Percentiles rank a stretch among this genome's conserved stretches.
phyloP scores from a whole-genome alignment of 2,329 filamentous ascomycete genomes.

The Eutypa lata region DNA sequence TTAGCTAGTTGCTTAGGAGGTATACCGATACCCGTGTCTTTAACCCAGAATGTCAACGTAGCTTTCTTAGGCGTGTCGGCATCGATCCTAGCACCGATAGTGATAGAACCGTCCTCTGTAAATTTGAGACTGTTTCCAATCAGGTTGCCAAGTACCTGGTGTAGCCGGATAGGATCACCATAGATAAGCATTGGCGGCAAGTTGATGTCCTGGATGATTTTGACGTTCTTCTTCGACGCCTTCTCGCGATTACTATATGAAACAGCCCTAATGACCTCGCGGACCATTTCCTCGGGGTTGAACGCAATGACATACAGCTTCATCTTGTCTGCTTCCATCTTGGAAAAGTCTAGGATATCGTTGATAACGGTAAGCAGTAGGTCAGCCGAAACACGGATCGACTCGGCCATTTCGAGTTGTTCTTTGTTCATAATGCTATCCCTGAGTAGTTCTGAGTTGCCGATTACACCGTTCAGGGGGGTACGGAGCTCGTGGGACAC shows the following conservation, averaged over 20 bases:
- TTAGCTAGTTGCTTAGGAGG: conserved; percentile 77
- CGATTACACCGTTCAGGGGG: conserved; percentile 83
- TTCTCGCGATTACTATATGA: conserved; percentile 65
- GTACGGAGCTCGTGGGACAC: conserved; percentile 80
- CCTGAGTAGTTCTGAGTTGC: conserved; percentile 78
- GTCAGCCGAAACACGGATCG: conserved; percentile 81
- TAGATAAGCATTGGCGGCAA: conserved; percentile 70
- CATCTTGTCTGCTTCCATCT: conserved; percentile 85
- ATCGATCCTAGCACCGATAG: conserved; percentile 73
- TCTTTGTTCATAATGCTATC: conserved; percentile 74
- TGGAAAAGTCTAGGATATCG: conserved; percentile 93
- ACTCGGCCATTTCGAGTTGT: conserved; percentile 82
- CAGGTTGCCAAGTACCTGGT: conserved; percentile 74
- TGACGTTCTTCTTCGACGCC: conserved; percentile 59
- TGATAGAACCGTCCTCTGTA: conserved; percentile 81
- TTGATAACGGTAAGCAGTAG: conserved; percentile 90
- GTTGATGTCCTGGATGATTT: conserved; percentile 68
- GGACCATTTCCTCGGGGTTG: conserved; percentile 64
- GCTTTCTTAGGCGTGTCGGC: conserved; percentile 67
- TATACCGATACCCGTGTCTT: conserved; percentile 90
- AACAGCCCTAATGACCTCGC: conserved; percentile 63
- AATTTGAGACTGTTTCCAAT: conserved; percentile 95
- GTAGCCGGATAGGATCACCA: conserved; percentile 63
- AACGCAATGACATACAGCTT: conserved; percentile 73
- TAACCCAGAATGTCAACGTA: conserved; percentile 78